Base-by-base conservation (phyloP, 257 asterid species). In the Jacaranda copaia region DNA sequence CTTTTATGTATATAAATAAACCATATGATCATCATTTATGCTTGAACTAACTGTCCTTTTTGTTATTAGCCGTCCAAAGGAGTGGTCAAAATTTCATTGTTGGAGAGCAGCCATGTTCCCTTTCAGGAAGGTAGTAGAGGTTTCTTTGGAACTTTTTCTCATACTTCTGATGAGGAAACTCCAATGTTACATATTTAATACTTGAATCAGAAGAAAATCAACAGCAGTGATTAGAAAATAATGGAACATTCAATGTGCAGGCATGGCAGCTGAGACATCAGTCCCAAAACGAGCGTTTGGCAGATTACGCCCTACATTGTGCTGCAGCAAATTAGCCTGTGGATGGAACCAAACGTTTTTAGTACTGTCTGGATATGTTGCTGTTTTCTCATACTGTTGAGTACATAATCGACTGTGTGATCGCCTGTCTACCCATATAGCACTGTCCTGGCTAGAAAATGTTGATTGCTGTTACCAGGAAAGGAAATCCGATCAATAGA, bases 81-180 rank as follows among this genome's bases (percentile, higher is more conserved):
- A 80, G 79, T 36, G 38, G 52, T 80, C 79, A 25, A 88, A 76
- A 85, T 74, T 84, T 15, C 85, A 19, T 45, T 88, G 91, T 65
- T 90, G 91, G 93, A 88, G 77, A 74, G 76, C 81, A 10, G 88
- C 91, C 51, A 79, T 60, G 59, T 84, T 87, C 69, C 90, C 93
- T 62, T 84, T 87, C 58, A 82, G 84, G 72, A 88, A 87, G 96
- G 93, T 85, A 78, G 68, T 57, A 16, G 8, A 39, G 0, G 52
- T 51, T 20, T 35, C 73, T 16, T 6, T 62, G 6, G 5, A 71
- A 57, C 35, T 16, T 42, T 32, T 9, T 56, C 7, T 11, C 68
- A 35, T 13, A 13, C 20, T 48, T 59, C 11, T 35, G 18, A 42
- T 11, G 62, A 45, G 1, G 18, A 35, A 74, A 25, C 36, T 73